Percentiles rank a stretch among this genome's conserved stretches.
phyloP scores from a whole-genome alignment of 139 green algal genomes.

The Chlorella sp. region DNA sequence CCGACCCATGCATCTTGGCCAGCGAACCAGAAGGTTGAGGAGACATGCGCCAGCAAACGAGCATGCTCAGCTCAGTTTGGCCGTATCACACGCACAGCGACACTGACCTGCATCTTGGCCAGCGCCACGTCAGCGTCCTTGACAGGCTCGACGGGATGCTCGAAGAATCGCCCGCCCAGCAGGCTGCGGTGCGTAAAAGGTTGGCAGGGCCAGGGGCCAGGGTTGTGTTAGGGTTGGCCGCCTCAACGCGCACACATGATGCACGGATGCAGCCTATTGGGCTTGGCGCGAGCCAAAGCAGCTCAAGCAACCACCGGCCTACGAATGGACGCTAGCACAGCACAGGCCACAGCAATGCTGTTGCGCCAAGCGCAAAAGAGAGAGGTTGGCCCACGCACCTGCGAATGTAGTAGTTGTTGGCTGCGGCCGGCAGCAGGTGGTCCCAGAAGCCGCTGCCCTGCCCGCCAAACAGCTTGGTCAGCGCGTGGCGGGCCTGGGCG shows the following conservation, averaged over 20 bases:
- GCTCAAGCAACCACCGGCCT: no score
- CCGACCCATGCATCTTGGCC: background rate
- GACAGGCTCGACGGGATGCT: slow-evolving; percentile 11
- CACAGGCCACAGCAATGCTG: background rate
- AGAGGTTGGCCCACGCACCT: background rate
- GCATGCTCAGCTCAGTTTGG: background rate
- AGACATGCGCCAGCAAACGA: background rate
- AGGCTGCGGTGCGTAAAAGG: no score
- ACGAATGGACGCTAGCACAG: no score
- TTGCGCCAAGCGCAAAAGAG: background rate
- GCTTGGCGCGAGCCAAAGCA: no score
- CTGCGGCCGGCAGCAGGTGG: slow-evolving; percentile 25
- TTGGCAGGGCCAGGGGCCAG: background rate
- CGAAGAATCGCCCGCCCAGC: slow-evolving; percentile 25
- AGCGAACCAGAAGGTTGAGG: background rate
- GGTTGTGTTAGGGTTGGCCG: no score
- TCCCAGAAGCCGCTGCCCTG: slow-evolving; percentile 35
- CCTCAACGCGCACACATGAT: no score
- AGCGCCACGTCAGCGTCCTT: background rate
- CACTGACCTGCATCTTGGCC: background rate
- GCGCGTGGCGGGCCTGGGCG: no score
- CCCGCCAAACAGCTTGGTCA: slow-evolving; percentile 13
- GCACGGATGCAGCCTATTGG: no score
- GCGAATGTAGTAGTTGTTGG: slow-evolving; percentile 42
- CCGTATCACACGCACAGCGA: background rate